Evolutionary conservation across 108 stramenopile genomes (phyloP).

Genomic region (Fistulifera pelliculosa): DNA sequence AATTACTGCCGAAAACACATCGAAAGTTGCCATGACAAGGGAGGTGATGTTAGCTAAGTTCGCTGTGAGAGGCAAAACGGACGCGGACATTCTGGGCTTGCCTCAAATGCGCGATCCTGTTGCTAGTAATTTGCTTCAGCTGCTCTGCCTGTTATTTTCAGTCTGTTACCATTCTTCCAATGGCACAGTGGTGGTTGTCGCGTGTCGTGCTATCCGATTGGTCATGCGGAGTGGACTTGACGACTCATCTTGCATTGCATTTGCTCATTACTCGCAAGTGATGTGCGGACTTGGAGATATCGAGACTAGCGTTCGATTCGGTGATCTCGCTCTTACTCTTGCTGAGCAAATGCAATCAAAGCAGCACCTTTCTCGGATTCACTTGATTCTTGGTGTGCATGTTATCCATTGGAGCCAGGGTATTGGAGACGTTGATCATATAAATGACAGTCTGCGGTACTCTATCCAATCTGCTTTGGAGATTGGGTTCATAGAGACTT

Average conservation of each 20-base stretch:
- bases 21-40: neutral
- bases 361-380: neutral
- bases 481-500: neutral
- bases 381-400: neutral
- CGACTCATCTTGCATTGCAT: slow-evolving; percentile 1
- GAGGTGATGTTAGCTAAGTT: neutral
- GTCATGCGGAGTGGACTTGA: neutral
- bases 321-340: neutral
- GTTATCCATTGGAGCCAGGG: slow-evolving; percentile 1
- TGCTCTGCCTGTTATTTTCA: slow-evolving; percentile 2
- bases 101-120: neutral
- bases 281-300: neutral
- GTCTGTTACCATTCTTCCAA: neutral
- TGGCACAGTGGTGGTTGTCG: neutral
- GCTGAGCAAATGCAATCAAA: neutral
- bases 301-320: neutral
- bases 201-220: neutral
- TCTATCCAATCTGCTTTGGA: neutral
- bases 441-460: neutral
- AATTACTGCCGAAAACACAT: neutral
- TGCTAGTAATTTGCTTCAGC: neutral
- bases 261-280: neutral
- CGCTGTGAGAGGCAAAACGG: neutral
- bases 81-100: neutral
- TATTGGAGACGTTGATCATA: neutral